Conservation (phyloP, 2,329 filamentous ascomycete genomes). For the Pseudogymnoascus sp. region DNA sequence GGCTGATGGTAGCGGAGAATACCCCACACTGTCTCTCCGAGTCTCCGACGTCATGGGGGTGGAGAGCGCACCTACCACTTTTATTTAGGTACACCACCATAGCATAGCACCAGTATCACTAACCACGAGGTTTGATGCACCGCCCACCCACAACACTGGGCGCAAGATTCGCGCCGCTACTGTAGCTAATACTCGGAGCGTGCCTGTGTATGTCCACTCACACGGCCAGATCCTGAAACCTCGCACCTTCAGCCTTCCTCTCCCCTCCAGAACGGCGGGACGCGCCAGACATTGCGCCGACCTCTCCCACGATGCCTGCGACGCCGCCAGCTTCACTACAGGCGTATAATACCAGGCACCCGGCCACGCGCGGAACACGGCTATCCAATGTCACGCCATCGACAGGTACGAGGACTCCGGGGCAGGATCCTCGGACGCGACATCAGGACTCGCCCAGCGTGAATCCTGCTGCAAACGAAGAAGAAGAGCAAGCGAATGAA, state of each 20-base stretch:
- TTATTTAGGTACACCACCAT: background rate
- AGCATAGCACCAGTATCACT: too few relatives aligned
- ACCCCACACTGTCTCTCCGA: background rate
- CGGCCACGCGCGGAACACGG: background rate
- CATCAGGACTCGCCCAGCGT: background rate
- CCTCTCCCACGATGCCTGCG: background rate
- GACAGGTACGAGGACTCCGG: background rate
- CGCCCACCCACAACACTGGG: background rate
- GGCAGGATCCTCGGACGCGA: background rate
- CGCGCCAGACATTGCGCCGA: background rate
- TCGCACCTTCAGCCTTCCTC: background rate
- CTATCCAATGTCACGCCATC: background rate
- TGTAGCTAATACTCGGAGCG: background rate
- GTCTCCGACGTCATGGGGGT: background rate
- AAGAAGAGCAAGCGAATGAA: slow-evolving; percentile 11
- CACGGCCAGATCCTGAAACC: background rate
- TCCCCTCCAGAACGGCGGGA: background rate
- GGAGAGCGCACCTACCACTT: background rate
- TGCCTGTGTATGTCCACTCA: background rate
- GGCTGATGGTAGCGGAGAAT: background rate
- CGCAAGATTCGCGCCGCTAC: background rate
- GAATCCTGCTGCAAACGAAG: slow-evolving; percentile 13
- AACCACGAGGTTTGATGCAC: background rate
- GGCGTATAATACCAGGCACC: slow-evolving; percentile 3
- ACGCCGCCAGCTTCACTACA: background rate